Evolutionary conservation across 345 rosid species (phyloP), one percentile per base, ranked within the genome.

Genomic region (Microthlaspi erraticum): DNA sequence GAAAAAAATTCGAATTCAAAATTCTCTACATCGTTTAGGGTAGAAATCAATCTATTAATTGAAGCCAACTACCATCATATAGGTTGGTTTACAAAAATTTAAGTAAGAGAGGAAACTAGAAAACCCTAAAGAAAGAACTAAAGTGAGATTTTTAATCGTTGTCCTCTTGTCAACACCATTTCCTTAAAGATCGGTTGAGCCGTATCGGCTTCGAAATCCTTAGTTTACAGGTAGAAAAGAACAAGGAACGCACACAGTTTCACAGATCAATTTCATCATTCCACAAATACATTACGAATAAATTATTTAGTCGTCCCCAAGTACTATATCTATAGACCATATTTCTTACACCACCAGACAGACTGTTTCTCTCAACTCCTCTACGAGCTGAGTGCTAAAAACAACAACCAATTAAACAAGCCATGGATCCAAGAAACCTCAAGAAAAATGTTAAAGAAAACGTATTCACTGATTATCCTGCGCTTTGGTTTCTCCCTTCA

Each of bases 341-440:
- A 53, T 72, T 72, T 72, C 70, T 53, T 72, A 63, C 70, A 72
- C 16, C 19, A n/a, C n/a, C n/a, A n/a, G n/a, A 54, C 41, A 51
- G 1, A 43, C n/a, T 44, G 46, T 61, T 44, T 42, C 26, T 56
- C 11, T 11, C 33, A 61, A 46, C 54, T 66, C 60, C 17, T 61
- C 68, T 71, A 52, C 42, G 61, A 51, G 45, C 54, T 51, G n/a
- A 51, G 29, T 31, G 19, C 8, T 10, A 36, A 41, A 41, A 62
- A 20, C 60, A 61, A 71, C 36, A 71, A 71, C 60, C 49, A 59
- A 59, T 48, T 48, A 8, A 68, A 45, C 59, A 64, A 66, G 52
- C 50, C 62, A 66, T 36, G 56, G 26, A 36, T 36, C 7, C 55
- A 59, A 19, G 38, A 65, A 51, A 2, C 59, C 48, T 50, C 50